Base-by-base conservation (phyloP, 2,329 filamentous ascomycete species). In the Capronia epimyces region DNA sequence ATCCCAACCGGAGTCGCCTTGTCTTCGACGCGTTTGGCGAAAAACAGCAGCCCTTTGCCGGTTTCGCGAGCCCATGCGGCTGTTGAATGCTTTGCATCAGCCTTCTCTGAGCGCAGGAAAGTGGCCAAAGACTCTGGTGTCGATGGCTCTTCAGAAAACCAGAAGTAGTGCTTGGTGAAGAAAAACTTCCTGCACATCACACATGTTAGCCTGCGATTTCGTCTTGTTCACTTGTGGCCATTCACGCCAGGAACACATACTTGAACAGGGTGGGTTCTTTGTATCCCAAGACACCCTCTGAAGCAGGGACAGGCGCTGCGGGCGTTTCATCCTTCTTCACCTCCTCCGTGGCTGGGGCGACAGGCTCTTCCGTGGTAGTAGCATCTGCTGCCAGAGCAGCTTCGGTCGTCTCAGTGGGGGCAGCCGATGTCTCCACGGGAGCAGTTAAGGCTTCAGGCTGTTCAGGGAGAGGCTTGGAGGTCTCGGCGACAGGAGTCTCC, bases 161-260 rank as follows among this genome's bases (percentile, higher is more conserved):
- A 90, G 76, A 97, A 96, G 75, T 87, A 88, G 69, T 89, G 89
- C 82, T 96, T 96, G 70, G 84, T 82, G 75, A 89, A 90, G 64
- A 88, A 83, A 66, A 97, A 80, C 70, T 89, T 87, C 81, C 88
- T 94, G 63, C 27, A 25, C 18, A 16, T 27, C 34, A 25, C 7
- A 3, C 39, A 42, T 8, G 21, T 42, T 21, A 42, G 39, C 32
- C n/a, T n/a, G n/a, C n/a, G n/a, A n/a, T n/a, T 13, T 31, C 27
- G 27, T 31, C 27, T 31, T 13, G 27, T 7, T 31, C 27, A 31
- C 27, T 31, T 31, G 7, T 7, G n/a, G n/a, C n/a, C n/a, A 39
- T 39, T 5, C 13, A 7, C 36, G 36, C 15, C 15, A 39, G 36
- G 36, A 6, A 39, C 7, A 66, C 87, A 77, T 80, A 95, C 90